Percentiles rank a stretch among this genome's conserved stretches.
phyloP scores from a whole-genome alignment of 2,329 filamentous ascomycete species.

The Ophiostoma himal-ulmi region DNA sequence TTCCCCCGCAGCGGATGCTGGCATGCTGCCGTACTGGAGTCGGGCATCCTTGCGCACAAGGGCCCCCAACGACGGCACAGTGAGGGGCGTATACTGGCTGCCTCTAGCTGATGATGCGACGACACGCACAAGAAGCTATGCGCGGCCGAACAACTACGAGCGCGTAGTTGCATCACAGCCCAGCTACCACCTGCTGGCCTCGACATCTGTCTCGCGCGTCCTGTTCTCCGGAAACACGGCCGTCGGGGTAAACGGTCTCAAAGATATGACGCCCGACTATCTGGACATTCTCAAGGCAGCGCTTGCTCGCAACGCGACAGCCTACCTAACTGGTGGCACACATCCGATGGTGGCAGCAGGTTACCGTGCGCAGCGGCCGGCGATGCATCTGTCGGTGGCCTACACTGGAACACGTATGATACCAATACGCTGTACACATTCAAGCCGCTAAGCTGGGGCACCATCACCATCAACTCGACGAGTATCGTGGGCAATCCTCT shows the following conservation, averaged over 20 bases:
- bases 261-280: not conserved
- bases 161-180: not conserved
- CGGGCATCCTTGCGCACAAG: not conserved
- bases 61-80: not conserved
- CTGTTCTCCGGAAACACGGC: not conserved
- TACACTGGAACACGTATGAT: not conserved
- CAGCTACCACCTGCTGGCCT: not conserved
- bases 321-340: not conserved
- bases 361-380: not conserved
- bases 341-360: not conserved
- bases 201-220: not conserved
- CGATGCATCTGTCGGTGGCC: not conserved
- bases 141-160: not conserved
- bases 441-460: not conserved
- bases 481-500: not conserved
- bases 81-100: not conserved
- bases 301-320: not conserved
- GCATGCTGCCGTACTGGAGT: not conserved
- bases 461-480: not conserved
- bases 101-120: not conserved
- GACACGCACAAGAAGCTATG: not conserved
- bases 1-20: not conserved
- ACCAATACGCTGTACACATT: not conserved
- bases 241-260: not conserved
- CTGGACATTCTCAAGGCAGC: not conserved